These are phyloP conservation scores for Coniochaeta ligniaria DNA, from an alignment of 2,329 filamentous ascomycete species.

Conservation along the genomic window DNA sequence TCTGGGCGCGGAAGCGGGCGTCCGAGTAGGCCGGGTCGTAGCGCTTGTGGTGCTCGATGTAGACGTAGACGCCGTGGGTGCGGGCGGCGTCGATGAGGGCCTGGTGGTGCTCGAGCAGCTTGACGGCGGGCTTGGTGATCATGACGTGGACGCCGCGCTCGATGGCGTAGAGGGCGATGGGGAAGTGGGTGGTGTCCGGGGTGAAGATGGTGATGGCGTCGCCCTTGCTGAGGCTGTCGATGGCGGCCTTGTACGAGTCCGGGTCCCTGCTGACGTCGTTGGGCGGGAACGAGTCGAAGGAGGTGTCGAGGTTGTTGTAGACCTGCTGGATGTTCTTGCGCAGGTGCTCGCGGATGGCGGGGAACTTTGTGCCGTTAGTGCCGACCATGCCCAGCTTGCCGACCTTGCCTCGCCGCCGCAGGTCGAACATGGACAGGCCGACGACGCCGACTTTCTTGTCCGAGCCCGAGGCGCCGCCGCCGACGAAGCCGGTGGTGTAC, in stretches of 20 bases:
- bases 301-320: constrained; percentile 84
- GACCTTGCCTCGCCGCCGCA: constrained; percentile 83
- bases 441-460: constrained; percentile 98
- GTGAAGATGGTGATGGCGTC: constrained; percentile 96
- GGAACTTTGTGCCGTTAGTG: constrained; percentile 82
- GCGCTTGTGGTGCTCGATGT: constrained; percentile 94
- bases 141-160: constrained; percentile 83
- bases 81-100: constrained; percentile 64
- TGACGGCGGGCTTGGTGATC: constrained; percentile 89
- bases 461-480: constrained; percentile 71
- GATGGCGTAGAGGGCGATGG: constrained; percentile 88
- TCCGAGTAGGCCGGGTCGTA: constrained; percentile 91
- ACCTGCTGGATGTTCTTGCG: constrained; percentile 79
- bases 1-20: constrained; percentile 68
- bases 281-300: constrained; percentile 75
- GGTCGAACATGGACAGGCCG: constrained; percentile 80
- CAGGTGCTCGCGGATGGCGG: constrained; percentile 81
- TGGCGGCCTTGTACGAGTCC: constrained; percentile 81
- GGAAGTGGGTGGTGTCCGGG: constrained; percentile 85
- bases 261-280: constrained; percentile 62
- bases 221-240: constrained; percentile 72
- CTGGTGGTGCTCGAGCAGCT: constrained; percentile 73
- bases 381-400: constrained; percentile 83
- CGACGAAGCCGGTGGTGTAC: constrained; percentile 94
- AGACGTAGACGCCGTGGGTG: constrained; percentile 78